phyloP scores from a whole-genome alignment of 2,329 filamentous ascomycete species.

The Trichoderma gracile region DNA sequence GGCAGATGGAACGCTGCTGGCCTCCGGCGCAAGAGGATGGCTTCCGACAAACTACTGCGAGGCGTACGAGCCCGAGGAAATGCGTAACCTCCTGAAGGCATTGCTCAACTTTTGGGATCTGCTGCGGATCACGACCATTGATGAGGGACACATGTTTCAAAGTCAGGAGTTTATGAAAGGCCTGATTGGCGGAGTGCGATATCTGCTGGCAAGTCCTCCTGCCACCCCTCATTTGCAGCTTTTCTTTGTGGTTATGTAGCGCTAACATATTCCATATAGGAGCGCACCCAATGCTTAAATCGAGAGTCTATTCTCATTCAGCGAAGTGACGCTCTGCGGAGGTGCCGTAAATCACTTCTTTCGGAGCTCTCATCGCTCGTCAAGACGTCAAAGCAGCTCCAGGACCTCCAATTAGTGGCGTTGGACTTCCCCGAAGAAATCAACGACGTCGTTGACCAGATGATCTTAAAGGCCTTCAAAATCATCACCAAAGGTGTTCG shows the following conservation, averaged over 20 bases:
- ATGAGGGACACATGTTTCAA: conserved; percentile 75
- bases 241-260: background rate
- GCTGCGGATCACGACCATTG: conserved; percentile 73
- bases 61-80: conserved; percentile 84
- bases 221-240: background rate
- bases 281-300: conserved; percentile 84
- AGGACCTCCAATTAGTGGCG: conserved; percentile 64
- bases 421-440: conserved; percentile 55
- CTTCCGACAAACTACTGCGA: conserved; percentile 98
- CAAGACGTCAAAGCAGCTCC: conserved; percentile 82
- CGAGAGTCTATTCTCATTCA: conserved; percentile 76
- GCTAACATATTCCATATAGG: conserved; percentile 51
- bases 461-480: conserved; percentile 90
- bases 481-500: conserved; percentile 88
- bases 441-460: conserved; percentile 82
- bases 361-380: conserved; percentile 88
- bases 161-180: conserved; percentile 94
- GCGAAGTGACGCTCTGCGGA: conserved; percentile 72
- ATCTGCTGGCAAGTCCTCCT: conserved; percentile 69
- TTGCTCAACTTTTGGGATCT: conserved; percentile 92
- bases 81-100: conserved; percentile 81
- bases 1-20: conserved; percentile 90
- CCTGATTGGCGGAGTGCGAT: conserved; percentile 89
- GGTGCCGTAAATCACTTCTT: conserved; percentile 81
- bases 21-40: conserved; percentile 88